Evolutionary conservation across 192 early-diverging fungal genomes (phyloP).

Genomic region (Dimargaris xerosporica): DNA sequence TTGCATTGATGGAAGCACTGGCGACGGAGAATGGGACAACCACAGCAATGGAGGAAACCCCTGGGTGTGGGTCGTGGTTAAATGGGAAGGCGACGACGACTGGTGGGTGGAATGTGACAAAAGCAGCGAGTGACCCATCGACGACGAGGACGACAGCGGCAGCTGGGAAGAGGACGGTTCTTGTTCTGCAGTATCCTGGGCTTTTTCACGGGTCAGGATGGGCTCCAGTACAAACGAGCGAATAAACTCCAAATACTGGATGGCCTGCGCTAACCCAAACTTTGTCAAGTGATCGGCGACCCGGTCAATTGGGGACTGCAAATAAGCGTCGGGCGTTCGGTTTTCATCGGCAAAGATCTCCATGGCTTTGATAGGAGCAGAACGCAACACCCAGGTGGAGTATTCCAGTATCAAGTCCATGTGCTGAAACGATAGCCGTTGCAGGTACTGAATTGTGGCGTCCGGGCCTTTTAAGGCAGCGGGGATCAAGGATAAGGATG

Average conservation of each 20-base stretch:
- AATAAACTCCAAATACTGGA: slow-evolving; percentile 7
- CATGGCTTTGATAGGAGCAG: slow-evolving; percentile 46
- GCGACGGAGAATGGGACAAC: slow-evolving; percentile 6
- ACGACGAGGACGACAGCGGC: too few species aligned
- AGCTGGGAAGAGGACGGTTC: too few species aligned
- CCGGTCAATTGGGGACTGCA: slow-evolving; percentile 1
- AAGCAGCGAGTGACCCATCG: too few species aligned
- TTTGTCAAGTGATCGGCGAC: neutral
- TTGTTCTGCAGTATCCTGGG: neutral
- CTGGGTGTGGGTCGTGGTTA: neutral
- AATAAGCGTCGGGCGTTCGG: neutral
- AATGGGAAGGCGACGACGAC: neutral
- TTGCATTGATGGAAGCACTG: neutral
- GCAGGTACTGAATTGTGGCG: slow-evolving; percentile 57
- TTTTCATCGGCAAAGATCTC: slow-evolving; percentile 28
- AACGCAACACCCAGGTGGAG: slow-evolving; percentile 58
- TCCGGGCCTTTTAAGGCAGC: slow-evolving; percentile 42
- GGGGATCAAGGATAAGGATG: slow-evolving; percentile 17
- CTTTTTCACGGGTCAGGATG: neutral
- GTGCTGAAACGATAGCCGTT: slow-evolving; percentile 57
- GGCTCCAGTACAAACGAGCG: neutral
- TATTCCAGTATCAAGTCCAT: slow-evolving; percentile 76
- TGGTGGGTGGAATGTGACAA: neutral
- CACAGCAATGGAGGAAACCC: neutral
- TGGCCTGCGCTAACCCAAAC: neutral